Percentiles rank a stretch among this genome's conserved stretches.
Conservation (phyloP, 2,329 filamentous ascomycete genomes). For the Cercospora brassicicola region DNA sequence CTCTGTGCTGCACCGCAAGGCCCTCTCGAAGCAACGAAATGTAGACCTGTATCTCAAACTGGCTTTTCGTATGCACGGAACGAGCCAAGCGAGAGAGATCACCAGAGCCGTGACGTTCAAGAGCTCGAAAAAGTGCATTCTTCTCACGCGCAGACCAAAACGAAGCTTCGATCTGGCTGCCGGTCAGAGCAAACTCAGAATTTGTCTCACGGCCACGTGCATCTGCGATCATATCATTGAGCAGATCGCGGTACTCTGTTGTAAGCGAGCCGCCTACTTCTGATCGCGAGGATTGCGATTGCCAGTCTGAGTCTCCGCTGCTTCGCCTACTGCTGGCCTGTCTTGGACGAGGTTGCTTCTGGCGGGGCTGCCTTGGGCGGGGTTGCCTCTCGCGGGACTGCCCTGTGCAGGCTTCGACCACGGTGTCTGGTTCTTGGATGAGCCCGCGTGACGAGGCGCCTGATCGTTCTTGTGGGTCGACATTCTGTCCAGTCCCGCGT, state of each 20-base stretch:
- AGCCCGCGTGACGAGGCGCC: slow-evolving; percentile 15
- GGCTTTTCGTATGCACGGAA: slow-evolving; percentile 68
- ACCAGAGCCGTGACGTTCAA: slow-evolving; percentile 64
- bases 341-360: slow-evolving; percentile 10
- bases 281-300: slow-evolving; percentile 15
- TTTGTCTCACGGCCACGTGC: slow-evolving; percentile 5
- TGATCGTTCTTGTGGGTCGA: slow-evolving; percentile 11
- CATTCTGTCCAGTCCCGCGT: slow-evolving; percentile 17
- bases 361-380: slow-evolving; percentile 15
- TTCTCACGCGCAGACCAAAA: slow-evolving; percentile 74
- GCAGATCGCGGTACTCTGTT: slow-evolving; percentile 48
- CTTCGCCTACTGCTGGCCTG: slow-evolving; percentile 12
- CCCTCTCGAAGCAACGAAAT: slow-evolving; percentile 61
- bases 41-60: slow-evolving; percentile 71
- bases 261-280: slow-evolving; percentile 10
- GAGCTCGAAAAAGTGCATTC: slow-evolving; percentile 63
- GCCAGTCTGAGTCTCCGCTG: slow-evolving; percentile 12
- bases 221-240: slow-evolving; percentile 61
- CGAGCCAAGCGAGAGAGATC: slow-evolving; percentile 63
- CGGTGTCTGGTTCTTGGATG: slow-evolving; percentile 17
- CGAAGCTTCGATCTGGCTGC: slow-evolving; percentile 66
- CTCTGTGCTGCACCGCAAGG: slow-evolving; percentile 43
- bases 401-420: slow-evolving; percentile 12
- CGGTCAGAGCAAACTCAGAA: slow-evolving; percentile 17
- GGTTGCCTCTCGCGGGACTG: slow-evolving; percentile 1